These are phyloP conservation scores for Ailanthus altissimus DNA, from an alignment of 345 rosid genomes.

Conservation along the genomic window DNA sequence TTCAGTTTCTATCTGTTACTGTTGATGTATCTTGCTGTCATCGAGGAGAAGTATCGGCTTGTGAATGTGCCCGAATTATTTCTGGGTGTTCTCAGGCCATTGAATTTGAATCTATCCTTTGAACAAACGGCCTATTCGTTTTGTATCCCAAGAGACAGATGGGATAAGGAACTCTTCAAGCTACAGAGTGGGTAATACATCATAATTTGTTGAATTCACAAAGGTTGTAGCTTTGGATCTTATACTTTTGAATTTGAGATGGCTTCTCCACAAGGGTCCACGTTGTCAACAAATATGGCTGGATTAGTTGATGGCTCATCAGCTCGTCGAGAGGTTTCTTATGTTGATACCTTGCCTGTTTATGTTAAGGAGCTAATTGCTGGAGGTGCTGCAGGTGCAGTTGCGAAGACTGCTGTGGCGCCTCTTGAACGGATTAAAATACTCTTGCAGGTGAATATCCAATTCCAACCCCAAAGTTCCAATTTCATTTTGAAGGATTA, in stretches of 20 bases:
- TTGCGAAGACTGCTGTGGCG: constrained; percentile 92
- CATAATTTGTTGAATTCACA: constrained; percentile 9
- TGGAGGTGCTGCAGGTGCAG: constrained; percentile 92
- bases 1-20: constrained; percentile 31
- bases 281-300: constrained; percentile 64
- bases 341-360: constrained; percentile 66
- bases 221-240: constrained; percentile 6
- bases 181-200: constrained; percentile 56
- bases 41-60: constrained; percentile 56
- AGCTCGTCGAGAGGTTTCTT: constrained; percentile 36
- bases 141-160: constrained; percentile 73
- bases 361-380: constrained; percentile 88
- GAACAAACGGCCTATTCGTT: constrained; percentile 35
- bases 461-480: not conserved
- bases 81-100: constrained; percentile 68
- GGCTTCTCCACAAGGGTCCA: constrained; percentile 73
- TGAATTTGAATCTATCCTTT: constrained; percentile 37
- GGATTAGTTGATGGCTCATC: constrained; percentile 64
- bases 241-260: constrained; percentile 30
- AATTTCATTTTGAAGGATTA: constrained; percentile 5
- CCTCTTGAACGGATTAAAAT: constrained; percentile 91
- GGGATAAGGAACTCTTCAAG: constrained; percentile 76
- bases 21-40: constrained; percentile 71
- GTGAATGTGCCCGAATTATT: constrained; percentile 48
- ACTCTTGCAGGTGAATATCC: constrained; percentile 71